Base-by-base conservation (phyloP, 225 moss, liverwort and hornwort species). In the Physcomitrium patens region DNA sequence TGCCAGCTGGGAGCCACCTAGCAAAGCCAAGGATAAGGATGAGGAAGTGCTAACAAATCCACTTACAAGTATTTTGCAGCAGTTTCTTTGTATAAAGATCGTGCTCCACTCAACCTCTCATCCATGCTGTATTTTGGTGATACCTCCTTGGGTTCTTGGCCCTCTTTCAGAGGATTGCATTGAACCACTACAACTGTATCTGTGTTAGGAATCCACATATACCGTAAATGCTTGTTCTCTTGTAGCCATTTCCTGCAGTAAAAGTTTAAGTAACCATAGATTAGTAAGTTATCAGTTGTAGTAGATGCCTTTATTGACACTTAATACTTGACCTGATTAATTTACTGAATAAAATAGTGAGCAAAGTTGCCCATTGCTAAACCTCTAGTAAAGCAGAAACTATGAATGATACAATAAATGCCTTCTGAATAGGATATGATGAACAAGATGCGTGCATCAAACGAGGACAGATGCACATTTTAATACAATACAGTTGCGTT, bases 161-260 rank as follows among this genome's bases (percentile, higher is more conserved):
- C 90, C 41, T 91, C 86, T 56, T 89, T 73, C 46, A 95, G 56
- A 65, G 87, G 86, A 72, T 92, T 95, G 79, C 91, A 91, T 77
- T 90, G 95, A 59, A 99, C 84, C 14, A 99, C 91, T 9, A 99
- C 89, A 44, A 99, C 93, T 24, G 83, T 63, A 24, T 99, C 95
- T 66, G 97, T 91, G 81, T 84, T 85, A 64, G 97, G 97, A 41
- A 99, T 92, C 97, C 95, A 99, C 94, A 99, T 84, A 62, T 99
- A 99, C 27, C 91, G 84, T 50, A 94, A 79, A 74, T 99, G 97
- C 69, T 91, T 86, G 75, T 86, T 89, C 81, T 99, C 85, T 81
- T 83, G 89, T 76, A 99, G 70, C 97, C 93, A 99, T 75, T 93
- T 93, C 89, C 97, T 99, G 94, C 79, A 76, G 66, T 22, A 56